These are phyloP conservation scores for Colletotrichum lindemuthianum DNA, from an alignment of 2,329 filamentous ascomycete species.

Conservation along the genomic window DNA sequence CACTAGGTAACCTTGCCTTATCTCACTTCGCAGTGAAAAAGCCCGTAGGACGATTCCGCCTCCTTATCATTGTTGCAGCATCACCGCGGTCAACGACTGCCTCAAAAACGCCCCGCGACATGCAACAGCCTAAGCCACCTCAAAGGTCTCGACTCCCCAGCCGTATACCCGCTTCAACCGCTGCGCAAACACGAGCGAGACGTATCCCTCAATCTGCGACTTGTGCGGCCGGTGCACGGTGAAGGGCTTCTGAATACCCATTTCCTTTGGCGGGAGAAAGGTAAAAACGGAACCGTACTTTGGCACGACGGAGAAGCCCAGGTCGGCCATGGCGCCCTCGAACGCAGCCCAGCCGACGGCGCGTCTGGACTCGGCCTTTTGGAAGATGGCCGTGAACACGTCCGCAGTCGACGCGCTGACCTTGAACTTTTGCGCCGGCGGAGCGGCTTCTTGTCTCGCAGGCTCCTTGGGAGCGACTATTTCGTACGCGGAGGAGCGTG, in stretches of 20 bases:
- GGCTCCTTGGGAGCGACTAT: constrained; percentile 26
- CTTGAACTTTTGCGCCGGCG: constrained; percentile 40
- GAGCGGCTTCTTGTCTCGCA: rapidly evolving
- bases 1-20: too few species aligned
- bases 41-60: too few species aligned
- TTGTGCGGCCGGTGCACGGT: constrained; percentile 51
- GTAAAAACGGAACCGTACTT: constrained; percentile 55
- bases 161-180: constrained; percentile 49
- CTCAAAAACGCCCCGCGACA: too few species aligned
- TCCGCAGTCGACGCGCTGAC: constrained; percentile 51
- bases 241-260: constrained; percentile 42
- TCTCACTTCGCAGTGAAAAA: too few species aligned
- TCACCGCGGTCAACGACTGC: too few species aligned
- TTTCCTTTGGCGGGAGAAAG: constrained; percentile 45
- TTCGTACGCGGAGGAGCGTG: constrained; percentile 47
- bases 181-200: constrained; percentile 41
- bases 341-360: constrained; percentile 51
- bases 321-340: constrained; percentile 51
- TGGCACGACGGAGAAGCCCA: constrained; percentile 53
- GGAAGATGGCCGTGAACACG: constrained; percentile 51
- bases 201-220: constrained; percentile 47
- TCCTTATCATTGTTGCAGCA: too few species aligned
- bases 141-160: constrained; percentile 48
- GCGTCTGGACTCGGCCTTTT: constrained; percentile 42
- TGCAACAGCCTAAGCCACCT: not conserved